phyloP scores from a whole-genome alignment of 345 rosid species.

The Carallia brachiata region DNA sequence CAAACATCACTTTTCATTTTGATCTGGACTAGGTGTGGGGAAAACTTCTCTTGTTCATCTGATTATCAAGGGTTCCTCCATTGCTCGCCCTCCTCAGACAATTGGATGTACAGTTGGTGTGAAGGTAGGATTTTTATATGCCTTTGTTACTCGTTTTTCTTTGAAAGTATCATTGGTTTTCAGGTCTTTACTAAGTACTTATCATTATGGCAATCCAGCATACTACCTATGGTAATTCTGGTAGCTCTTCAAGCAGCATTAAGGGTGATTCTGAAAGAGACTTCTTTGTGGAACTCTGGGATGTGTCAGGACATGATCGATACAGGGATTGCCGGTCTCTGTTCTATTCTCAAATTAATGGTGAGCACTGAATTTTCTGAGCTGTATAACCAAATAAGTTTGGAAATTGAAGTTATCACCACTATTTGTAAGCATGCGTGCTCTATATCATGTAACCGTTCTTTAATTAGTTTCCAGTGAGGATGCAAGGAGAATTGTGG shows the following conservation, averaged over 20 bases:
- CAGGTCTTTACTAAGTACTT: conserved; percentile 16
- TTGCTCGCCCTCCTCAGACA: conserved; percentile 79
- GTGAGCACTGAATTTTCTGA: conserved; percentile 37
- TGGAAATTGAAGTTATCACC: background rate
- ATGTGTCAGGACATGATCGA: conserved; percentile 95
- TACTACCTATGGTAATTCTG: conserved; percentile 62
- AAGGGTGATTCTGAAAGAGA: conserved; percentile 94
- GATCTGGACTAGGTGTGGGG: conserved; percentile 67
- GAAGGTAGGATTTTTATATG: conserved; percentile 52
- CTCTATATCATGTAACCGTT: too few species aligned
- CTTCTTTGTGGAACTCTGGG: conserved; percentile 98
- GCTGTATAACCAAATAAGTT: background rate
- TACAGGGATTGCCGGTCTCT: conserved; percentile 95
- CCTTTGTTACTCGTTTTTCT: background rate
- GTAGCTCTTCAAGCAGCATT: conserved; percentile 90
- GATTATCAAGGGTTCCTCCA: conserved; percentile 70
- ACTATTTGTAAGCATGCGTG: background rate
- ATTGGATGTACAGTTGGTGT: conserved; percentile 95
- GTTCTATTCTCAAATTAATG: conserved; percentile 92
- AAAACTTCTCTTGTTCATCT: conserved; percentile 92
- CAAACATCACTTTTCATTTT: conserved; percentile 14
- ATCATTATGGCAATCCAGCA: conserved; percentile 45
- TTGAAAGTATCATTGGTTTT: conserved; percentile 17
- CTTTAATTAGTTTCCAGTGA: too few species aligned
- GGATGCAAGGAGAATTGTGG: background rate